phyloP scores from a whole-genome alignment of 2,329 filamentous ascomycete genomes.

The Hymenotorrendiella dingleyae region DNA sequence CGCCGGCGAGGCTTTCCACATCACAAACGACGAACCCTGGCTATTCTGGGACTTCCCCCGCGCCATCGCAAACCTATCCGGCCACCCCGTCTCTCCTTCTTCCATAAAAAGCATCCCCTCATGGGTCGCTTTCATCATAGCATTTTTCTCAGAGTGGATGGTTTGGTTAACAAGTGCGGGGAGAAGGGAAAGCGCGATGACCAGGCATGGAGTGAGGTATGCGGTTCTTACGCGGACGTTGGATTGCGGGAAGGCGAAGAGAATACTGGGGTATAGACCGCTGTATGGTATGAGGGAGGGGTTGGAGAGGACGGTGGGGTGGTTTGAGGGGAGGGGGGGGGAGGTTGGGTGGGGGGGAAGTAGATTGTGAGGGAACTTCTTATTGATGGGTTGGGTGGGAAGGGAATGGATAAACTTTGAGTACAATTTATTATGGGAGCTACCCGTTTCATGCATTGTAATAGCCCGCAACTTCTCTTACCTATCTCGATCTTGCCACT shows the following conservation, averaged over 20 bases:
- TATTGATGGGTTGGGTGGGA: too few species aligned
- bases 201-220: background rate
- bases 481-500: too few species aligned
- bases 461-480: too few species aligned
- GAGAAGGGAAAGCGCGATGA: conserved; percentile 1
- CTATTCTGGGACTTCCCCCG: conserved; percentile 8
- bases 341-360: too few species aligned
- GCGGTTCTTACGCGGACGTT: conserved; percentile 7
- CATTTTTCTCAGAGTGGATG: conserved; percentile 3
- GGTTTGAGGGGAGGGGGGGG: too few species aligned
- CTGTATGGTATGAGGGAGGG: conserved; percentile 39
- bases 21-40: conserved; percentile 10
- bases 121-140: conserved; percentile 5
- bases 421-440: too few species aligned
- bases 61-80: conserved; percentile 3
- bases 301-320: background rate
- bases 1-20: conserved; percentile 10
- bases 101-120: conserved; percentile 5
- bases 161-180: conserved; percentile 5
- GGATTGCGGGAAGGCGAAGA: conserved; percentile 31
- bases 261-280: conserved; percentile 38
- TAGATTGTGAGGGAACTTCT: too few species aligned
- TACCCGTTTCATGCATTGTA: too few species aligned
- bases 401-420: too few species aligned
- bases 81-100: background rate